Evolutionary conservation across 345 rosid species (phyloP), one percentile per base, ranked within the genome.

Genomic region (Triadica sebifera): DNA sequence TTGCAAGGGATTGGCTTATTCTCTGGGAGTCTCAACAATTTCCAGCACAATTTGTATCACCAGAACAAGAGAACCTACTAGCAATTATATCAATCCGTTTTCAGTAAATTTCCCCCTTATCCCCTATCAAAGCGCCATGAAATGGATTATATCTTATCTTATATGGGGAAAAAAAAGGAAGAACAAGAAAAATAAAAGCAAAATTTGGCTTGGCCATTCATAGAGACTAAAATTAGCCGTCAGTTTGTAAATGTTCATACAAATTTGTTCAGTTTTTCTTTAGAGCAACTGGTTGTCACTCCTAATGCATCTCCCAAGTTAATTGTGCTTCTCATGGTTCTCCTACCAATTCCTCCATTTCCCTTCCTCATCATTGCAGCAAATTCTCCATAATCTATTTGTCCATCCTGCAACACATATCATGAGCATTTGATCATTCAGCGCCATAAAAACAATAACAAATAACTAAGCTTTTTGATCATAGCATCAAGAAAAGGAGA

Each of bases 341-440:
- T 86, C 80, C 93, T 84, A 55, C 90, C 87, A 60, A 86, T 76
- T 38, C 85, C 89, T 39, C 89, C 90, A 52, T 88, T 88, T 66
- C 90, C 94, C 80, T 80, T 88, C 86, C 89, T 82, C 94, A 90
- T 90, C 94, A 90, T 90, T 10, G 92, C 90, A 15, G 86, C 89
- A 83, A 90, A 90, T 66, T 90, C 94, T 45, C 81, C 90, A 74
- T 90, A 90, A 73, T 88, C 89, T 75, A 90, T 90, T 75, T 84
- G 87, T 25, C 94, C 94, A 84, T 90, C 94, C 94, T 90, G 84
- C 79, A 73, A 57, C 34, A 22, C 71, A 65, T 61, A 17, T 53
- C 70, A 74, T 43, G 0, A 58, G 16, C 49, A 63, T 10, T 29
- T 17, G 8, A 55, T 72, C 65, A 56, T 2, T 56, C 7, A 50